phyloP scores from a whole-genome alignment of 1,284 basidiomycete genomes.

The Leccinum insolens region DNA sequence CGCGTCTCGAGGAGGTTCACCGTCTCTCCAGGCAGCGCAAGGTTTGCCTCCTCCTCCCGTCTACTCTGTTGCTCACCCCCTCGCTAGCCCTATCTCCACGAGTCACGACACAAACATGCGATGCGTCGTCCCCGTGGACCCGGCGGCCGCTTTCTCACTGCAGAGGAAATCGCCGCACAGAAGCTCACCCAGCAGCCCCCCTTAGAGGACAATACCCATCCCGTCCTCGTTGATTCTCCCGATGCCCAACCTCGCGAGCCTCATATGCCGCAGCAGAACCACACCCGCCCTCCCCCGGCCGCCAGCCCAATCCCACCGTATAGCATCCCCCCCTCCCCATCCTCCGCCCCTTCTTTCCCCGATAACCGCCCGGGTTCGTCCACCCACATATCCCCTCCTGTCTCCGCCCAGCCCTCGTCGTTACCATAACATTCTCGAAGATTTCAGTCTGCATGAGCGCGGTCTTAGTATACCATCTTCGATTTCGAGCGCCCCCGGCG shows the following conservation, averaged over 20 bases:
- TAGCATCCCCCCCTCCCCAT: background rate
- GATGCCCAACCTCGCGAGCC: constrained; percentile 17
- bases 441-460: too few relatives aligned
- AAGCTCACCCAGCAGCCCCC: constrained; percentile 44
- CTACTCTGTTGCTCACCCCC: constrained; percentile 9
- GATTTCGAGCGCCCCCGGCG: too few relatives aligned
- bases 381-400: too few relatives aligned
- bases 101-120: constrained; percentile 96
- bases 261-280: constrained; percentile 14
- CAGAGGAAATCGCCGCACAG: constrained; percentile 88
- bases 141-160: constrained; percentile 94
- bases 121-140: constrained; percentile 96
- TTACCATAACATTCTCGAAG: too few relatives aligned
- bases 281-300: constrained; percentile 22
- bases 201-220: constrained; percentile 21
- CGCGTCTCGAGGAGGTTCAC: constrained; percentile 90
- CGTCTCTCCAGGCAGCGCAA: constrained; percentile 90
- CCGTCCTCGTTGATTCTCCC: constrained; percentile 14
- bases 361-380: too few relatives aligned
- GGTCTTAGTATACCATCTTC: too few relatives aligned
- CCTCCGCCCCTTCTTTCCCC: too few relatives aligned
- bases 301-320: too few relatives aligned
- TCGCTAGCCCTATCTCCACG: constrained; percentile 90
- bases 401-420: too few relatives aligned
- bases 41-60: constrained; percentile 46